A percentile compares a stretch with the other conserved stretches of the same genome.
Conservation (phyloP, 148 eudicot species). For the Polygonum aviculare region DNA sequence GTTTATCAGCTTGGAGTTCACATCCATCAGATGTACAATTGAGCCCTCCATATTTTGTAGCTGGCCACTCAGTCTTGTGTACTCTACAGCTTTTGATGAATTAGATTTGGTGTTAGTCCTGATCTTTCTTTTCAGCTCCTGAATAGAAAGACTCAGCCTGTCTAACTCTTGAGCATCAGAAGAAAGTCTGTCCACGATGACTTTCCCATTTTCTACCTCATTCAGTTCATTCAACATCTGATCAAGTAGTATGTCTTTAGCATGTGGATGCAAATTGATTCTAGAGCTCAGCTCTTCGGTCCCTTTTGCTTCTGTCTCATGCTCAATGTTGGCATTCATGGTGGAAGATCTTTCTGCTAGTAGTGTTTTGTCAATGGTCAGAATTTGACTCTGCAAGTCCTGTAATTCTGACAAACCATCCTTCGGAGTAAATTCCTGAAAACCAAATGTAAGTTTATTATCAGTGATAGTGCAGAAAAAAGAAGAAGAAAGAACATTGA, state of each 20-base stretch:
- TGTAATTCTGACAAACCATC: slow-evolving; percentile 40
- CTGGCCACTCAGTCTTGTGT: slow-evolving; percentile 46
- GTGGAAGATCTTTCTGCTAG: too few species aligned
- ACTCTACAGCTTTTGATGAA: slow-evolving; percentile 38
- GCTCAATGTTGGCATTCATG: slow-evolving; percentile 20
- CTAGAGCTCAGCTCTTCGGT: slow-evolving; percentile 29
- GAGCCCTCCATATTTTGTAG: slow-evolving; percentile 54
- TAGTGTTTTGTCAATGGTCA: slow-evolving; percentile 29
- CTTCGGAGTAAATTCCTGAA: slow-evolving; percentile 19
- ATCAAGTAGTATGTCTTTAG: slow-evolving; percentile 79
- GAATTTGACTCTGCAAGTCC: slow-evolving; percentile 51
- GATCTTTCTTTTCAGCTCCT: slow-evolving; percentile 47
- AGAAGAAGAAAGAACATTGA: background rate
- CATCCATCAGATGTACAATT: slow-evolving; percentile 41
- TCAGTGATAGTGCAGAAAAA: too few species aligned
- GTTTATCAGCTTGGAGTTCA: slow-evolving; percentile 41
- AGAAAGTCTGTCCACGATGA: slow-evolving; percentile 48
- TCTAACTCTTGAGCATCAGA: slow-evolving; percentile 59
- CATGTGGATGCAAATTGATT: slow-evolving; percentile 22
- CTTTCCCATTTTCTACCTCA: slow-evolving; percentile 22
- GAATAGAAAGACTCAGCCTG: slow-evolving; percentile 38
- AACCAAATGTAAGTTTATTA: background rate
- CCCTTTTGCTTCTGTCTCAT: slow-evolving; percentile 36
- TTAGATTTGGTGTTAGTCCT: slow-evolving; percentile 39
- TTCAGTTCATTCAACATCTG: slow-evolving; percentile 26